Conservation (phyloP, 805 yeast genomes). For the Metschnikowia similis region DNA sequence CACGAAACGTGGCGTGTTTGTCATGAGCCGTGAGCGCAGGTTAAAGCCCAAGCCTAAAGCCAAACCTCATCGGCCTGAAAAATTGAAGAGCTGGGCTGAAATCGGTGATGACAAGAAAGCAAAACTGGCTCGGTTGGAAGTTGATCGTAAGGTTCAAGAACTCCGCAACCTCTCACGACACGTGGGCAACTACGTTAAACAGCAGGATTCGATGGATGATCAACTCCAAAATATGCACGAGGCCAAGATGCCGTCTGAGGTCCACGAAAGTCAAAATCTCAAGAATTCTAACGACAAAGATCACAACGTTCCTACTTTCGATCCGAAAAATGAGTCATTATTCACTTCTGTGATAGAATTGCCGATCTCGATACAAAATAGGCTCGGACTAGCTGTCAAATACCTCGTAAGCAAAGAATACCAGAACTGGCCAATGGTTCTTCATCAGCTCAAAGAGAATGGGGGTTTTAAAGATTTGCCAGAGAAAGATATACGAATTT, state of each 20-base stretch:
- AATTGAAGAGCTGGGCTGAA: constrained; percentile 19
- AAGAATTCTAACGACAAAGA: neutral
- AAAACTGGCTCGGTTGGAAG: constrained; percentile 20
- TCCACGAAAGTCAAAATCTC: neutral
- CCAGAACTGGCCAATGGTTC: constrained; percentile 47
- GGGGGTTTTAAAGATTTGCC: constrained; percentile 35
- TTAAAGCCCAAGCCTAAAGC: constrained; percentile 9
- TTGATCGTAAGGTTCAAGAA: constrained; percentile 23
- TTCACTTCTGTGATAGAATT: constrained; percentile 21
- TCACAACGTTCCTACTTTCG: constrained; percentile 4
- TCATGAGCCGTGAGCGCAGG: constrained; percentile 13
- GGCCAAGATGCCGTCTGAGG: constrained; percentile 19
- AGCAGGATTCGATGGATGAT: constrained; percentile 9
- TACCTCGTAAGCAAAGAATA: constrained; percentile 34
- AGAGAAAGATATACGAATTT: constrained; percentile 28
- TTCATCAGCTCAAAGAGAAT: constrained; percentile 30
- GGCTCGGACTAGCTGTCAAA: constrained; percentile 37
- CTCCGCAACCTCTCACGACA: constrained; percentile 27
- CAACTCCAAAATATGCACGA: constrained; percentile 13
- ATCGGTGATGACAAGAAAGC: constrained; percentile 20
- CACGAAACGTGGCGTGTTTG: constrained; percentile 10
- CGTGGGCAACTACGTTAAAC: constrained; percentile 19
- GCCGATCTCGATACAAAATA: constrained; percentile 34
- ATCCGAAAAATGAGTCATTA: constrained; percentile 13
- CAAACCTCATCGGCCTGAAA: constrained; percentile 5